Conservation (phyloP, 1,284 basidiomycete genomes). For the Xerocomus subilludens region DNA sequence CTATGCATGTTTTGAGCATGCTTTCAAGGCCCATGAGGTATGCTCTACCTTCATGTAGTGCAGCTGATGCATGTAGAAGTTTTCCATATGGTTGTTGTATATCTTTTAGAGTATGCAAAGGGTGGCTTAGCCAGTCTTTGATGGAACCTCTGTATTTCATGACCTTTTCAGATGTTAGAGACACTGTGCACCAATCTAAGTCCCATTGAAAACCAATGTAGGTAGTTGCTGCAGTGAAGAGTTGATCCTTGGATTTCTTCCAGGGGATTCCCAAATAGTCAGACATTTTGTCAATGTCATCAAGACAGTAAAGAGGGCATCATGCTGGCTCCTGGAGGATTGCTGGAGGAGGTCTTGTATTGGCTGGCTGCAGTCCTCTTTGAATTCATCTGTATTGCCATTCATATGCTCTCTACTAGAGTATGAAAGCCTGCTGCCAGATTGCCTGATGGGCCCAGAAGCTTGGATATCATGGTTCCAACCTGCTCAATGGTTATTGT, state of each 20-base stretch:
- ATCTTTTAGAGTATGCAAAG: neutral
- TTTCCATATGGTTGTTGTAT: conserved; percentile 23
- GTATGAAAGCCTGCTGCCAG: too few species aligned
- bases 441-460: too few species aligned
- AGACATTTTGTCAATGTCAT: conserved; percentile 4
- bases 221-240: neutral
- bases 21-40: conserved; percentile 26
- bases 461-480: too few species aligned
- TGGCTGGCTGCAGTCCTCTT: neutral
- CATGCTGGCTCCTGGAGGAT: neutral
- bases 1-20: neutral
- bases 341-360: neutral
- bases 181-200: accelerated
- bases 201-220: conserved; percentile 34
- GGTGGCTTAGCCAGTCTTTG: neutral
- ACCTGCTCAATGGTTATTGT: too few species aligned
- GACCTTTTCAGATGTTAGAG: neutral
- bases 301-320: neutral
- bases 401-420: accelerated
- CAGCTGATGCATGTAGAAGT: neutral
- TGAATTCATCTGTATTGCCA: neutral
- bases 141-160: conserved; percentile 18
- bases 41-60: neutral
- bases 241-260: conserved; percentile 33
- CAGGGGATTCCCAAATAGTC: conserved; percentile 13